Evolutionary conservation across 2,329 filamentous ascomycete species (phyloP).

Genomic region (Microsporum canis): DNA sequence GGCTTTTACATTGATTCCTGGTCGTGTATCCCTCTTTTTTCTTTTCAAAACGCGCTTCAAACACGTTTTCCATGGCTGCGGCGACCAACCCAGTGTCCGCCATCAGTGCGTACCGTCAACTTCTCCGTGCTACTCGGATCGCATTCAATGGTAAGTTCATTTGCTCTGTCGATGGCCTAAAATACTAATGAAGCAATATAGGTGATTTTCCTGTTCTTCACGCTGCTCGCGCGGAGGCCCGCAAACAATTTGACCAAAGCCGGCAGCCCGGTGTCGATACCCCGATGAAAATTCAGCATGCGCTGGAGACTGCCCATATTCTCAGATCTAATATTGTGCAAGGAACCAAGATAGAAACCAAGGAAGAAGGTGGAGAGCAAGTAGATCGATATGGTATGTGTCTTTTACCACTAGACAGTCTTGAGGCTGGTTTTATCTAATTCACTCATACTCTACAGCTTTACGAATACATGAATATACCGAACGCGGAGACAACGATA

Average conservation of each 20-base stretch:
- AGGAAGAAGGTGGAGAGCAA: conserved; percentile 19
- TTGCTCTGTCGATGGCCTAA: not conserved
- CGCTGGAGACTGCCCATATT: conserved; percentile 69
- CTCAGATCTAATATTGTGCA: conserved; percentile 80
- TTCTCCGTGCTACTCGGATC: conserved; percentile 20
- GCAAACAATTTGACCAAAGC: conserved; percentile 60
- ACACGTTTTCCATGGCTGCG: not conserved
- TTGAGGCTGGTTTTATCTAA: conserved; percentile 8
- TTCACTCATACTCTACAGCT: conserved; percentile 40
- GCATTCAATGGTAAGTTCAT: conserved; percentile 62
- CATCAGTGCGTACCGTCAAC: conserved; percentile 22
- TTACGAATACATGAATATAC: conserved; percentile 83
- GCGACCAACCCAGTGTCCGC: conserved; percentile 23
- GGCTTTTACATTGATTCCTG: not conserved
- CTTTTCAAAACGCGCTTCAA: not conserved
- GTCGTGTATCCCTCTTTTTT: too few relatives aligned
- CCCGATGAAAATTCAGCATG: conserved; percentile 59
- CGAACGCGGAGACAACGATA: conserved; percentile 87
- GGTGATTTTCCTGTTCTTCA: conserved; percentile 58
- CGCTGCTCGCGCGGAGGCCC: conserved; percentile 62
- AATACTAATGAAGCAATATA: conserved; percentile 26
- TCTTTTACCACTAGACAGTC: not conserved
- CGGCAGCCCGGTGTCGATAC: conserved; percentile 49
- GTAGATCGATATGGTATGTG: conserved; percentile 30
- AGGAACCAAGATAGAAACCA: conserved; percentile 46